Conservation (phyloP, 345 rosid genomes). For the Firmiana major region DNA sequence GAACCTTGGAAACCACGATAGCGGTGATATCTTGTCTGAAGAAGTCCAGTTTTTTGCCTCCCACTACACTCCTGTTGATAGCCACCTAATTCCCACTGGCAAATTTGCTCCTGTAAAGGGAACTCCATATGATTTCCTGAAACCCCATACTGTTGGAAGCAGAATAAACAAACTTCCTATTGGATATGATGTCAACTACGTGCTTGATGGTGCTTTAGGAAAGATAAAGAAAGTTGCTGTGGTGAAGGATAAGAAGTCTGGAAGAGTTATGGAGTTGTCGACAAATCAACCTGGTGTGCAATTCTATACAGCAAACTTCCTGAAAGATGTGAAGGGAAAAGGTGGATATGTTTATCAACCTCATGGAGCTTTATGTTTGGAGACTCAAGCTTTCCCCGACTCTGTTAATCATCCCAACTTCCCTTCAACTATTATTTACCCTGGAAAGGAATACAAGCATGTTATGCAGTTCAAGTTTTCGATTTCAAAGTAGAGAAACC, state of each 20-base stretch:
- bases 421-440: conserved; percentile 60
- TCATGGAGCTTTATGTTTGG: conserved; percentile 65
- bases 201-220: conserved; percentile 34
- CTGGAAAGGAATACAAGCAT: conserved; percentile 61
- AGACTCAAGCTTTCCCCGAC: conserved; percentile 80
- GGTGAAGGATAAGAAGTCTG: conserved; percentile 55
- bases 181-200: conserved; percentile 80
- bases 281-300: conserved; percentile 75
- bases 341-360: conserved; percentile 59
- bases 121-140: conserved; percentile 77
- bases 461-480: conserved; percentile 62
- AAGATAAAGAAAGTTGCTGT: conserved; percentile 49
- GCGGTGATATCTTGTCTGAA: conserved; percentile 63
- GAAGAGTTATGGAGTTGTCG: conserved; percentile 61
- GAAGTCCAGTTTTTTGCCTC: conserved; percentile 63
- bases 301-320: conserved; percentile 57
- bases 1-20: conserved; percentile 83
- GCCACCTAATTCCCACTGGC: conserved; percentile 69
- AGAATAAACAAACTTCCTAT: conserved; percentile 41
- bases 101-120: conserved; percentile 49
- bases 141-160: conserved; percentile 44
- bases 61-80: conserved; percentile 52
- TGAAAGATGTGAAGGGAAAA: conserved; percentile 58
- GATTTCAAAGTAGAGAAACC: conserved; percentile 16
- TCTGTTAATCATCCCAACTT: conserved; percentile 65